A percentile compares a stretch with the other conserved stretches of the same genome.
phyloP scores from a whole-genome alignment of 1,284 basidiomycete genomes.

The Rhodotorula mucilaginosa region DNA sequence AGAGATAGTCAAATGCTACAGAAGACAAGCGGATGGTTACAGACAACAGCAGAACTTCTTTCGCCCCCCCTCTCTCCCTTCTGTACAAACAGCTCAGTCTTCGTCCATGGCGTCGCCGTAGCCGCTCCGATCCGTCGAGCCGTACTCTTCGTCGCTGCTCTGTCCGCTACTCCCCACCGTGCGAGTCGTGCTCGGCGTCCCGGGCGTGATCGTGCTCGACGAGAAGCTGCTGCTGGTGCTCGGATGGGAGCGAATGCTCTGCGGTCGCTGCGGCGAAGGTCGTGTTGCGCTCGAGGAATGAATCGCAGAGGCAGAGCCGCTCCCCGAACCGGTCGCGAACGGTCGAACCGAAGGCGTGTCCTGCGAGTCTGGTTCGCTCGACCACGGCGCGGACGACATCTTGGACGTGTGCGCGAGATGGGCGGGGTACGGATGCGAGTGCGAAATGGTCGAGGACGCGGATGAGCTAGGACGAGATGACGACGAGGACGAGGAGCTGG shows the following conservation, averaged over 20 bases:
- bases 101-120: not conserved
- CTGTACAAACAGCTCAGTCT: not conserved
- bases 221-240: conserved; percentile 16
- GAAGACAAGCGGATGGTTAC: not conserved
- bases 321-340: not conserved
- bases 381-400: not conserved
- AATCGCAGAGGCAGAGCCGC: not conserved
- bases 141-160: not conserved
- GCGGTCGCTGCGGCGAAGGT: conserved; percentile 6
- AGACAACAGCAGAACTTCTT: not conserved
- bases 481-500: not conserved
- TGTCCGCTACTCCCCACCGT: not conserved
- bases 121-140: not conserved
- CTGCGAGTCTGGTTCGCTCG: not conserved
- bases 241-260: conserved; percentile 9
- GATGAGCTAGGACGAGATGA: not conserved
- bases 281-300: not conserved
- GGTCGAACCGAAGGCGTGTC: not conserved
- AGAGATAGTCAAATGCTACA: not conserved
- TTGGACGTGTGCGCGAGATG: conserved; percentile 5
- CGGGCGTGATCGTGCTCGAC: conserved; percentile 16
- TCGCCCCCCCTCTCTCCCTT: too few species aligned
- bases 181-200: conserved; percentile 21
- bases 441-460: too few species aligned
- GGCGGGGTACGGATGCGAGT: not conserved